A percentile compares a stretch with the other conserved stretches of the same genome.
These are phyloP conservation scores for Amphirosellinia nigrospora DNA, from an alignment of 495 filamentous ascomycete species.

Conservation along the genomic window DNA sequence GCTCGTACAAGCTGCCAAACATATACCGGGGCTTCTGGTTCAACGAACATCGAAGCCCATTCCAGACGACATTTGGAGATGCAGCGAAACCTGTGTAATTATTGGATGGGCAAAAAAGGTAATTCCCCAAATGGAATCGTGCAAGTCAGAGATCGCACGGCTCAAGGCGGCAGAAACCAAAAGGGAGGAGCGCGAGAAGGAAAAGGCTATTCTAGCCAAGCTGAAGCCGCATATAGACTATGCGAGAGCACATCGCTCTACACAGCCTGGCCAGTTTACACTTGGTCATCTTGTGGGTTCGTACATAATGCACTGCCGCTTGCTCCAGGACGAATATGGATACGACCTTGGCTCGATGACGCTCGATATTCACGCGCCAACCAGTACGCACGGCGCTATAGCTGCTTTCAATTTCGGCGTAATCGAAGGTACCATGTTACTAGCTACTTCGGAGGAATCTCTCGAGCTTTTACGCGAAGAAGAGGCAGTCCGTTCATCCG, in stretches of 20 bases:
- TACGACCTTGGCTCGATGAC: conserved; percentile 9
- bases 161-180: not conserved
- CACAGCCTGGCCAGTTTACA: not conserved
- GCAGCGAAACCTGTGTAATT: not conserved
- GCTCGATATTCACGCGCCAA: conserved; percentile 21
- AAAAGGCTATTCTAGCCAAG: conserved; percentile 17
- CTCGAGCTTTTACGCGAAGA: conserved; percentile 27
- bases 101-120: conserved; percentile 13
- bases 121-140: not conserved
- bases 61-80: not conserved
- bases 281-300: conserved; percentile 2
- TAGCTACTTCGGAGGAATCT: conserved; percentile 14
- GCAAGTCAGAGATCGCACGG: not conserved
- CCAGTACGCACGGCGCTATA: conserved; percentile 27
- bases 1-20: not conserved
- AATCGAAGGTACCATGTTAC: conserved; percentile 29
- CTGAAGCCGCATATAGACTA: conserved; percentile 22
- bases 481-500: conserved; percentile 11
- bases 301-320: conserved; percentile 3
- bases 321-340: conserved; percentile 1
- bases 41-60: not conserved
- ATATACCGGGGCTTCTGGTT: not conserved
- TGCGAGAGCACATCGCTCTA: conserved; percentile 6
- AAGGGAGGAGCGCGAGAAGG: conserved; percentile 19
- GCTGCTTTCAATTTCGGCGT: conserved; percentile 27